A percentile compares a stretch with the other conserved stretches of the same genome.
These are phyloP conservation scores for Rhizopus microsporus DNA, from an alignment of 371 early-diverging fungal genomes.

Conservation along the genomic window DNA sequence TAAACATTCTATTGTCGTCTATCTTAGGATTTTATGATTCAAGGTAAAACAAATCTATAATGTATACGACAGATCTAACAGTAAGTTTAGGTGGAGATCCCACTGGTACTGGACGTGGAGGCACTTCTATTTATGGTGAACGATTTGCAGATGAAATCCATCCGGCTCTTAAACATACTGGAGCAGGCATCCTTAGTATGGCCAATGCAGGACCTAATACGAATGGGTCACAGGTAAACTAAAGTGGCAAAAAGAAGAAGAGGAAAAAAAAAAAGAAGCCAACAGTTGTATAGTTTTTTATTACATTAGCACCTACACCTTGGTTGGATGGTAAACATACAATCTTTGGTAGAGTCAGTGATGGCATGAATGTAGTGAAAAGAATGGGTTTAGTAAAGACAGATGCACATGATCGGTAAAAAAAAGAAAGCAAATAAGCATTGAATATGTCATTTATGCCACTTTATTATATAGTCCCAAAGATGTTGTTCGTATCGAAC, in stretches of 20 bases:
- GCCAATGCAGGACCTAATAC: conserved; percentile 86
- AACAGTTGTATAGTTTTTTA: conserved; percentile 53
- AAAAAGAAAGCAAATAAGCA: not conserved
- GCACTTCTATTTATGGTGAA: conserved; percentile 66
- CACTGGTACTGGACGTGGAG: conserved; percentile 63
- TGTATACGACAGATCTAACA: not conserved
- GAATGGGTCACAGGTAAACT: conserved; percentile 75
- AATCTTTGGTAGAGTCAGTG: conserved; percentile 70
- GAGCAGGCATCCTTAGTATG: conserved; percentile 81
- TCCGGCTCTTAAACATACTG: conserved; percentile 73
- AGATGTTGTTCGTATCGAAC: conserved; percentile 40
- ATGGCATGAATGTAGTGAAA: conserved; percentile 71
- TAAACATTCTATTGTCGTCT: not conserved
- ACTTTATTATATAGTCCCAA: conserved; percentile 29
- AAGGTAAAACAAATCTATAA: conserved; percentile 49
- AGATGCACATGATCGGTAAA: conserved; percentile 51
- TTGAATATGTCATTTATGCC: not conserved
- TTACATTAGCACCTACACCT: conserved; percentile 66
- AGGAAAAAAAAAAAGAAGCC: not conserved
- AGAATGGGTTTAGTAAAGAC: conserved; percentile 73
- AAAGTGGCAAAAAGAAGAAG: not conserved
- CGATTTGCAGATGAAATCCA: conserved; percentile 81
- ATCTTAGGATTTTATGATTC: conserved; percentile 77
- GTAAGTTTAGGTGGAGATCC: conserved; percentile 46
- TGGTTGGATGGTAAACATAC: conserved; percentile 84